phyloP scores from a whole-genome alignment of 2,329 filamentous ascomycete genomes.

The Aspergillus bombycis region DNA sequence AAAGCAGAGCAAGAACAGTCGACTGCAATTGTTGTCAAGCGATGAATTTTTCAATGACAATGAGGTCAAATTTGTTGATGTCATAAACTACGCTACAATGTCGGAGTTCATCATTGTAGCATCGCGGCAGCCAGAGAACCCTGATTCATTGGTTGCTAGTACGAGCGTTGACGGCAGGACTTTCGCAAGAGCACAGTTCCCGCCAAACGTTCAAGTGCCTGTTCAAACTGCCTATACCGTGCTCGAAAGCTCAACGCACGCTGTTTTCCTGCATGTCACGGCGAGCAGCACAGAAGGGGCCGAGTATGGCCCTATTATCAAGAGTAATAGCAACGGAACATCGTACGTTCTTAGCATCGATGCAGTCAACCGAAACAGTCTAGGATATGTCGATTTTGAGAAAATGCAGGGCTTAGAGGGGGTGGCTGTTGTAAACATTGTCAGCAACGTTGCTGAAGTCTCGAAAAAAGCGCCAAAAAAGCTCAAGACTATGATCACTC shows the following conservation, averaged over 20 bases:
- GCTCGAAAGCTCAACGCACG: constrained; percentile 90
- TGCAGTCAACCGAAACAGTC: constrained; percentile 77
- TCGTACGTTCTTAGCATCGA: constrained; percentile 84
- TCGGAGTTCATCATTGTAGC: constrained; percentile 94
- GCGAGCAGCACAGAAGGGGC: constrained; percentile 67
- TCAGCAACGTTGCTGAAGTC: constrained; percentile 71
- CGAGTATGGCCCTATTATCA: constrained; percentile 85
- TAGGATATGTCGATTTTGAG: constrained; percentile 90
- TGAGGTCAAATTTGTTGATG: constrained; percentile 65
- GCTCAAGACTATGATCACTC: constrained; percentile 87
- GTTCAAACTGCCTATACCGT: constrained; percentile 88
- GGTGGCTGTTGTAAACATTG: constrained; percentile 82
- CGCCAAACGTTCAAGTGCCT: constrained; percentile 76
- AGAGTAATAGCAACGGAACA: constrained; percentile 98
- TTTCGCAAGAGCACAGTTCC: constrained; percentile 85
- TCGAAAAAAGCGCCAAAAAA: constrained; percentile 68
- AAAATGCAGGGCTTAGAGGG: constrained; percentile 93
- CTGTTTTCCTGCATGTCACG: constrained; percentile 90
- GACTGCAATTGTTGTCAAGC: constrained; percentile 73
- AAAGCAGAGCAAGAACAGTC: constrained; percentile 65
- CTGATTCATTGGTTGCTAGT: constrained; percentile 72
- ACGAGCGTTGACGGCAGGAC: constrained; percentile 81
- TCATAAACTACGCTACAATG: constrained; percentile 91
- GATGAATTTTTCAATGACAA: constrained; percentile 74
- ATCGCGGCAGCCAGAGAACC: constrained; percentile 63